Percentiles rank a stretch among this genome's conserved stretches.
phyloP scores from a whole-genome alignment of 164 flowering plant species.

The Aristolochia fimbriata region DNA sequence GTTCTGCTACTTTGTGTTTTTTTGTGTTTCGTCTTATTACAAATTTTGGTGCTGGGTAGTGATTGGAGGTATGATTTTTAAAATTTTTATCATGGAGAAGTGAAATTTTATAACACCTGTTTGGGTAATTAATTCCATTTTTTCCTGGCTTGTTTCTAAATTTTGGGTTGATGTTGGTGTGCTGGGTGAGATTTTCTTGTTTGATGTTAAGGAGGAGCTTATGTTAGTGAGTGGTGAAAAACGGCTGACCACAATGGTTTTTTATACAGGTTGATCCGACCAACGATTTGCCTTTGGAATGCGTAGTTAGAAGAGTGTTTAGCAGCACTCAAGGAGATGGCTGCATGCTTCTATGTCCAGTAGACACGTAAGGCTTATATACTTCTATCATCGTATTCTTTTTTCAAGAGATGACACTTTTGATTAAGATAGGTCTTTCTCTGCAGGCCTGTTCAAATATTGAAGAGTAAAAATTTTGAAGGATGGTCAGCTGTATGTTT shows the following conservation, averaged over 20 bases:
- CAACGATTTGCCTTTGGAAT: slow-evolving; percentile 70
- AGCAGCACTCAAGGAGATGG: slow-evolving; percentile 63
- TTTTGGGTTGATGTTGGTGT: no score
- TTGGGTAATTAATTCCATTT: no score
- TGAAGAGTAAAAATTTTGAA: slow-evolving; percentile 80
- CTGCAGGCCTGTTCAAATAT: slow-evolving; percentile 86
- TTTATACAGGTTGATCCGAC: slow-evolving; percentile 69
- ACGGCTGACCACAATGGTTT: slow-evolving; percentile 8
- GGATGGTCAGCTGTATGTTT: slow-evolving; percentile 95
- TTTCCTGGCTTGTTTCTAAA: no score
- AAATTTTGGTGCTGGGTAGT: no score
- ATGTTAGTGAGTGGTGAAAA: not conserved
- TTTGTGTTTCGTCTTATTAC: no score
- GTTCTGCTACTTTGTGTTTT: no score
- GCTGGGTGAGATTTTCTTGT: not conserved
- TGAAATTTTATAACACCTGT: no score
- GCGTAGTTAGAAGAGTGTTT: slow-evolving; percentile 79
- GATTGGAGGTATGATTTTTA: no score
- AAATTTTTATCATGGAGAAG: no score
- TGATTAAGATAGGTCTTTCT: slow-evolving; percentile 7
- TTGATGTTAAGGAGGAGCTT: not conserved
- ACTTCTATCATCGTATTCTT: not conserved
- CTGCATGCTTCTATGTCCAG: slow-evolving; percentile 87
- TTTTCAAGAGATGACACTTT: not conserved
- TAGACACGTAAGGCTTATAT: slow-evolving; percentile 58